These are phyloP conservation scores for Cryphonectria japonica DNA, from an alignment of 2,329 filamentous ascomycete species.

Conservation along the genomic window DNA sequence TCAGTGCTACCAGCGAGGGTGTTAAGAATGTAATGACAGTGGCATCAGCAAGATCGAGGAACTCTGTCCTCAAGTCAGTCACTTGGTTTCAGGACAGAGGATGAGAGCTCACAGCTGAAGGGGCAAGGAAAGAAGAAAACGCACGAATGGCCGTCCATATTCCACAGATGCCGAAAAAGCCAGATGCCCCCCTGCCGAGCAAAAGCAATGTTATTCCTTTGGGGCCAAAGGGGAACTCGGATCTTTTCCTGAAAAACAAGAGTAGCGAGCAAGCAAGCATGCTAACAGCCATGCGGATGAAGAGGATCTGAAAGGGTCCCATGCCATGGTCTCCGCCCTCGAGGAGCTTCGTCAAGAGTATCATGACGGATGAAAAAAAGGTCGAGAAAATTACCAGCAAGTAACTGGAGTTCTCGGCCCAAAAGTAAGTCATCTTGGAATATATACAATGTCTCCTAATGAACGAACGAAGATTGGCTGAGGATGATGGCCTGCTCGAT, in stretches of 20 bases:
- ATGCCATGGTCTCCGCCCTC: conserved; percentile 23
- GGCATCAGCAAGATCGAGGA: conserved; percentile 83
- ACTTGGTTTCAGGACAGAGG: not conserved
- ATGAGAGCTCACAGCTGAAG: conserved; percentile 55
- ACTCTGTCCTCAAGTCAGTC: conserved; percentile 57
- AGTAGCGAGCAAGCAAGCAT: conserved; percentile 67
- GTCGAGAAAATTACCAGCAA: conserved; percentile 75
- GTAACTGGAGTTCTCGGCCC: conserved; percentile 72
- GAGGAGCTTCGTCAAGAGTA: conserved; percentile 68
- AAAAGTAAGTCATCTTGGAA: conserved; percentile 46
- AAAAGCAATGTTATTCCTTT: conserved; percentile 70
- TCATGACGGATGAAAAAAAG: conserved; percentile 85
- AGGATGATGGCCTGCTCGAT: not conserved
- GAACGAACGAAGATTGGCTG: not conserved
- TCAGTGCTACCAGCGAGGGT: conserved; percentile 77
- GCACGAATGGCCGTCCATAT: conserved; percentile 60
- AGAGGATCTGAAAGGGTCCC: conserved; percentile 57
- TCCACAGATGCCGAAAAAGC: conserved; percentile 75
- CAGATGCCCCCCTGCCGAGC: conserved; percentile 67
- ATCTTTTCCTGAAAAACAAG: conserved; percentile 72
- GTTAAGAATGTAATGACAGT: conserved; percentile 89
- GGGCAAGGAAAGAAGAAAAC: conserved; percentile 69
- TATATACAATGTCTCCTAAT: conserved; percentile 14
- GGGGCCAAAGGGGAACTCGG: conserved; percentile 72
- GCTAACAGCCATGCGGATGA: conserved; percentile 78